Conservation (phyloP, 495 filamentous ascomycete genomes). For the Lichina pygmaea region DNA sequence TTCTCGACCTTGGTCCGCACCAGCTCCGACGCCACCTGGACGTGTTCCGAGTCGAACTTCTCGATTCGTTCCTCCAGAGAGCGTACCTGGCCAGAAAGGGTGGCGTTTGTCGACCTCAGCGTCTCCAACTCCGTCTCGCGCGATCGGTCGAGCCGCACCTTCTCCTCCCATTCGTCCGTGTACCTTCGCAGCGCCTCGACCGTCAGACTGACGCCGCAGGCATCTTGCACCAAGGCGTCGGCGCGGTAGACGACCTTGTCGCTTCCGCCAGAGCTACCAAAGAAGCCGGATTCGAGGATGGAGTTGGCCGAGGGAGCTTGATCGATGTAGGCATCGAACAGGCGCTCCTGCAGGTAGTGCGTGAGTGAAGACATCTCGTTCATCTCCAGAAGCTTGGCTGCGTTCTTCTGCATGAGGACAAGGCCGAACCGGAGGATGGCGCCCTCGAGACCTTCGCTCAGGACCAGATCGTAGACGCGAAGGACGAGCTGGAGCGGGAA, state of each 20-base stretch:
- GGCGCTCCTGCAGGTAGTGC: conserved; percentile 65
- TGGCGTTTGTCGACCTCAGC: conserved; percentile 33
- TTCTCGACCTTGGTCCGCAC: conserved; percentile 85
- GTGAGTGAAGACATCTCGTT: conserved; percentile 73
- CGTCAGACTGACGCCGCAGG: conserved; percentile 68
- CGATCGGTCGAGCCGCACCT: conserved; percentile 47
- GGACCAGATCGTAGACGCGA: conserved; percentile 85
- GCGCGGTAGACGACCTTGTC: conserved; percentile 93
- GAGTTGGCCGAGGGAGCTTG: conserved; percentile 63
- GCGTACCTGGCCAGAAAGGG: conserved; percentile 43
- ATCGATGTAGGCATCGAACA: conserved; percentile 96
- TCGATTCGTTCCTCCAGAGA: conserved; percentile 68
- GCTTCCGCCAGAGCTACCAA: conserved; percentile 64
- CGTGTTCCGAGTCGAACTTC: conserved; percentile 78
- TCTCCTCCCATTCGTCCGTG: conserved; percentile 75
- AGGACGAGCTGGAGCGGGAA: conserved; percentile 92
- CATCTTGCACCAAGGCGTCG: conserved; percentile 78
- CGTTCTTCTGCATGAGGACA: conserved; percentile 85
- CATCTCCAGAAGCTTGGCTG: conserved; percentile 50
- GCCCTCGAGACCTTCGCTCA: conserved; percentile 78
- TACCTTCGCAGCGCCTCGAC: conserved; percentile 56
- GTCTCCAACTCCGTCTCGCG: conserved; percentile 60
- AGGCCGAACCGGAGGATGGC: conserved; percentile 83
- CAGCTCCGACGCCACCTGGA: conserved; percentile 68
- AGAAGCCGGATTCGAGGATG: conserved; percentile 89